Base-by-base conservation (phyloP, 345 rosid species). In the Syzygium grande region DNA sequence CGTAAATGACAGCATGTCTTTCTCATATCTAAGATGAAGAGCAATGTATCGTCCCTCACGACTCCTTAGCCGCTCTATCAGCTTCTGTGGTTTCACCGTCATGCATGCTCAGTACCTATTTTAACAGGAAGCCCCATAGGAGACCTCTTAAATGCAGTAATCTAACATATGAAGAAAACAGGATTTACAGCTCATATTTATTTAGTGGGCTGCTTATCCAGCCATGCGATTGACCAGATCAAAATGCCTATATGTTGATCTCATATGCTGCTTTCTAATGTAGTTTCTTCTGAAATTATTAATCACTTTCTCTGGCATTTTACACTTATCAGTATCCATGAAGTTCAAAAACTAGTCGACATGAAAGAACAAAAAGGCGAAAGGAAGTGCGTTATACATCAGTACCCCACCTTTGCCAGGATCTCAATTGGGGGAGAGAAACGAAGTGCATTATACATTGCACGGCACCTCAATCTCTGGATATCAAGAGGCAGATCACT, bases 1-100 rank as follows among this genome's bases (percentile, higher is more conserved):
- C 56, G 98, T 98, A 91, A 98, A 98, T 86, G 99, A 93, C 83
- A 98, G 94, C 98, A 98, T 96, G 92, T 96, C 99, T 92, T 95
- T 96, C 93, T 98, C 99, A 85, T 96, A 98, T 92, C 99, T 92
- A 77, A 96, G 92, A 89, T 98, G 99, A 94, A 98, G 96, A 85
- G 98, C 97, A 88, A 98, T 94, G 87, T 93, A 97, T 90, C 92
- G 93, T 89, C 93, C 96, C n/a, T 94, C 94, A 14, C 88, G 95
- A 77, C 92, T 91, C 90, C 96, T 94, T 91, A 97, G 96, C 91
- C 96, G 94, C 92, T 93, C 96, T 92, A 95, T 98, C 94, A 97
- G 94, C 96, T 93, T 96, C 99, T 97, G 99, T 95, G 92, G 93
- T 95, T 91, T 94, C 94, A 96, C 90, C 96, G 91, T 92, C 96